Evolutionary conservation across 1,284 basidiomycete species (phyloP).

Genomic region (Ustilago cynodontis): DNA sequence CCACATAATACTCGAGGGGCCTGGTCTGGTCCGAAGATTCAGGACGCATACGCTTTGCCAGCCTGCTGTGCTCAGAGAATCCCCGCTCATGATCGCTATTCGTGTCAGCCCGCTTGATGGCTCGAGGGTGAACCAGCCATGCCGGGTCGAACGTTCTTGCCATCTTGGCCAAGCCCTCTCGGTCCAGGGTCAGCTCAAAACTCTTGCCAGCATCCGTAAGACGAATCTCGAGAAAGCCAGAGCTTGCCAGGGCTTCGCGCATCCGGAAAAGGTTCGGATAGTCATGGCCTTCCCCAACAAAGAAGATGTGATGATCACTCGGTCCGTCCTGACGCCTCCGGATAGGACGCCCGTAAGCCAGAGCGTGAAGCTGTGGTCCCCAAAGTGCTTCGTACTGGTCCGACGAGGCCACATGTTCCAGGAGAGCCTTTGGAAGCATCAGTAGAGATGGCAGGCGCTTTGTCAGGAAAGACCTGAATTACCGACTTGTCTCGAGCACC

Average conservation of each 20-base stretch:
- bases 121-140: no score
- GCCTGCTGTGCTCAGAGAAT: no score
- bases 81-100: no score
- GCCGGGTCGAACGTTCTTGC: background rate
- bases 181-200: background rate
- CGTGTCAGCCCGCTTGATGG: no score
- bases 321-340: background rate
- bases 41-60: constrained; percentile 1
- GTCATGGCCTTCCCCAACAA: background rate
- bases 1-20: background rate
- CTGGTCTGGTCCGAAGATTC: background rate
- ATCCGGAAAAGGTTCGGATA: background rate
- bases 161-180: background rate
- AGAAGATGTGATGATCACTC: background rate
- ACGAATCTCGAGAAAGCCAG: background rate
- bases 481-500: background rate
- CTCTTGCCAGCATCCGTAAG: background rate
- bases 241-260: background rate
- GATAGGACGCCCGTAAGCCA: constrained; percentile 11
- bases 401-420: background rate
- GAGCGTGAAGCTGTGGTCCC: constrained; percentile 1
- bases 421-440: no score
- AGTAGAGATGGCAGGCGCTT: background rate
- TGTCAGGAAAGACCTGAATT: background rate
- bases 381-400: background rate